Percentiles rank a stretch among this genome's conserved stretches.
Evolutionary conservation across 106 monocot genomes (phyloP).

Genomic region (Dioscorea zingiberensis): DNA sequence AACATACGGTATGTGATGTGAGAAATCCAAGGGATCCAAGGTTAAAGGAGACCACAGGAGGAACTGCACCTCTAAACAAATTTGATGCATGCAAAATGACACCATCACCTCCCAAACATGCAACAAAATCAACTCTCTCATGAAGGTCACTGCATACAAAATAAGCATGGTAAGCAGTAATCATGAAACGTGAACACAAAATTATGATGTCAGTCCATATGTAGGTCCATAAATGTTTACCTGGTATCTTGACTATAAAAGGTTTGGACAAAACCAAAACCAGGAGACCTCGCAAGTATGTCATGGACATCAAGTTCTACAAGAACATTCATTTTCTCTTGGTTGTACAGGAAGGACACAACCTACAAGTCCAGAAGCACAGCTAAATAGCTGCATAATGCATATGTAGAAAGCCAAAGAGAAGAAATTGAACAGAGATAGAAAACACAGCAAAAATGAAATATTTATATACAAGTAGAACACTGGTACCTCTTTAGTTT

Average conservation of each 20-base stretch:
- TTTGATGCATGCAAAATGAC: constrained; percentile 98
- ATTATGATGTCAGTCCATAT: not conserved
- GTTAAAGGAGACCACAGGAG: constrained; percentile 98
- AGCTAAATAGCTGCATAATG: constrained; percentile 10
- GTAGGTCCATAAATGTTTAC: constrained; percentile 29
- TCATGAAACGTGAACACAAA: not conserved
- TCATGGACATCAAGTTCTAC: constrained; percentile 99
- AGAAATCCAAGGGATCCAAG: constrained; percentile 99
- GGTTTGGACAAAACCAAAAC: constrained; percentile 98
- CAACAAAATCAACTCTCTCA: constrained; percentile 96
- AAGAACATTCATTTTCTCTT: constrained; percentile 96
- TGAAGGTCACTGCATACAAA: constrained; percentile 82
- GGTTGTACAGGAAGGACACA: constrained; percentile 75
- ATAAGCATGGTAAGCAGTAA: constrained; percentile 1
- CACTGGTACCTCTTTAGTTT: constrained; percentile 78
- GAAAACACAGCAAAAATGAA: constrained; percentile 5
- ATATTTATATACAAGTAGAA: too few species aligned
- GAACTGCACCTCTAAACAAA: constrained; percentile 92
- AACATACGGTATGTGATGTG: constrained; percentile 81
- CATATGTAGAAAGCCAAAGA: not conserved
- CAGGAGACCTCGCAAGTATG: constrained; percentile 87
- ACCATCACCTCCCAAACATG: constrained; percentile 98
- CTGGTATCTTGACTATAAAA: constrained; percentile 96
- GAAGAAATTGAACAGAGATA: too few species aligned
- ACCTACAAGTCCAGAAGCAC: constrained; percentile 53